A percentile compares a stretch with the other conserved stretches of the same genome.
Evolutionary conservation across 2,329 filamentous ascomycete species (phyloP).

Genomic region (Tolypocladium amazonense): DNA sequence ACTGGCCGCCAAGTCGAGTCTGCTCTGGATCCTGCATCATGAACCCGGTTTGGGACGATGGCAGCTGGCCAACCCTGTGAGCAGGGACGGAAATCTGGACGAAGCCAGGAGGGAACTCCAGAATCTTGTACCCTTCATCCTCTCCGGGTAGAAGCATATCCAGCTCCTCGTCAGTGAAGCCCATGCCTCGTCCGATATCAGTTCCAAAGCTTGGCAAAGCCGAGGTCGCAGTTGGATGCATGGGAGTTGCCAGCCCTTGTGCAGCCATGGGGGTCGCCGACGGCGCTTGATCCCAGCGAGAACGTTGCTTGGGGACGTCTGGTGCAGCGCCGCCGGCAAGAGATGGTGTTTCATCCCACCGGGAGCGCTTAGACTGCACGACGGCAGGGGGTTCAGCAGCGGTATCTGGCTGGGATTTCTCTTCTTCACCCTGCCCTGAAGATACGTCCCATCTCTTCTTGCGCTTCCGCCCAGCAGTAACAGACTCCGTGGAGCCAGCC

Average conservation of each 20-base stretch:
- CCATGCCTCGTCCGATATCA: constrained; percentile 69
- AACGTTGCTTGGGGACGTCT: constrained; percentile 62
- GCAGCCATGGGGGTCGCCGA: constrained; percentile 66
- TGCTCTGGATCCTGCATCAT: constrained; percentile 96
- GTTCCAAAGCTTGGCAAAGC: constrained; percentile 58
- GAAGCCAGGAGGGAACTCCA: constrained; percentile 86
- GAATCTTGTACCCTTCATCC: constrained; percentile 82
- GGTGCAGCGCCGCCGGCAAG: constrained; percentile 38
- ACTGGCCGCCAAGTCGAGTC: constrained; percentile 71
- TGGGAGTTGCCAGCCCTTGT: constrained; percentile 66
- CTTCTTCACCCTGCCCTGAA: constrained; percentile 43
- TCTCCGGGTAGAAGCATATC: constrained; percentile 83
- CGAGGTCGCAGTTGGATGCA: constrained; percentile 55
- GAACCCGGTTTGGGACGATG: constrained; percentile 72
- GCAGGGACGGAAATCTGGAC: constrained; percentile 70
- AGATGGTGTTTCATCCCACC: constrained; percentile 78
- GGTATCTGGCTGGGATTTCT: constrained; percentile 35
- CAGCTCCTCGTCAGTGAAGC: constrained; percentile 87
- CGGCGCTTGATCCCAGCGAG: constrained; percentile 87
- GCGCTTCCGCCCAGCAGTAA: constrained; percentile 59
- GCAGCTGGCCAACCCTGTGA: constrained; percentile 63
- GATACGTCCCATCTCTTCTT: constrained; percentile 92
- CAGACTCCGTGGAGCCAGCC: constrained; percentile 54
- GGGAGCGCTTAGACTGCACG: constrained; percentile 61
- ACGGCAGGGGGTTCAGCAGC: constrained; percentile 38